Conservation (phyloP, 495 filamentous ascomycete species). For the Neurospora sp. region DNA sequence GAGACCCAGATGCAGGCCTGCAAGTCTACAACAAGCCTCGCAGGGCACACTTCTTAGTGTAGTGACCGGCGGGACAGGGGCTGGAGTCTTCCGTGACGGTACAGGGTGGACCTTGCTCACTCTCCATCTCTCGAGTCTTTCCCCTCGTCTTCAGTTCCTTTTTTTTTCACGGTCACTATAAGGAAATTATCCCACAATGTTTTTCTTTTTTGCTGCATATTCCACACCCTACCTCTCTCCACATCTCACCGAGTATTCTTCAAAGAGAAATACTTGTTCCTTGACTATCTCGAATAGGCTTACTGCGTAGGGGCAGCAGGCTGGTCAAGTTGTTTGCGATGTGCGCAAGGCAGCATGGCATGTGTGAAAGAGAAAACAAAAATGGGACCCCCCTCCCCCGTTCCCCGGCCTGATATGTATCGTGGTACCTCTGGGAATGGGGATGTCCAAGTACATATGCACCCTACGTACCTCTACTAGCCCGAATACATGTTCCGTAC, state of each 20-base stretch:
- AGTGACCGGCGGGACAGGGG: neutral
- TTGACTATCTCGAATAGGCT: neutral
- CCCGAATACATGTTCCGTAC: neutral
- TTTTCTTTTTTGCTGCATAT: neutral
- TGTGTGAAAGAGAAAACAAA: neutral
- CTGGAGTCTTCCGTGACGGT: neutral
- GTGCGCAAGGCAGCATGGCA: neutral
- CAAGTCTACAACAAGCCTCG: neutral
- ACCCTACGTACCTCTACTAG: neutral
- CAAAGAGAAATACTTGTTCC: neutral
- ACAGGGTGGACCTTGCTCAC: neutral
- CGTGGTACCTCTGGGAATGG: neutral
- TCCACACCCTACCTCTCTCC: neutral
- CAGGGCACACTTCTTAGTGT: neutral
- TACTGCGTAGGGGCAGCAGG: neutral
- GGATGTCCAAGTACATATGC: neutral
- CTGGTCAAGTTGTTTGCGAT: neutral
- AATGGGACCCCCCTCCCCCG: neutral
- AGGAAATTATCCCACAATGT: neutral
- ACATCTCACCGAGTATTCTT: neutral
- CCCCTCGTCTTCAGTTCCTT: neutral
- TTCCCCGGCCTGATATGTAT: neutral
- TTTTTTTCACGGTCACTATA: neutral
- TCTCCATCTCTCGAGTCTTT: neutral
- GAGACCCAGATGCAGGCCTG: neutral